Base-by-base conservation (phyloP, 345 rosid genomes). In the Eucalyptus grandis region DNA sequence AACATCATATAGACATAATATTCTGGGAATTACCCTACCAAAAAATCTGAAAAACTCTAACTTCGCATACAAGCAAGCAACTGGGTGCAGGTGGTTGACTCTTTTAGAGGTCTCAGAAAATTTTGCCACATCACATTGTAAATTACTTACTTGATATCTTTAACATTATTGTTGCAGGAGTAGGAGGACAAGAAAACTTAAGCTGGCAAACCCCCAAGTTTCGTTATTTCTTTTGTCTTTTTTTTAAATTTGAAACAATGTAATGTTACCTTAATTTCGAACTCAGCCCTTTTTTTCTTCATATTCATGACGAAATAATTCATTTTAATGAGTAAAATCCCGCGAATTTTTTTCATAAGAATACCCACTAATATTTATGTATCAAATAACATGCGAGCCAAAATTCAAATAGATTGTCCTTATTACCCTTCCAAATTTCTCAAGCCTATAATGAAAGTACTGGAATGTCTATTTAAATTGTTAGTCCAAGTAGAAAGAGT, bases 341-440 rank as follows among this genome's bases (percentile, higher is more conserved):
- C 4, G 2, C 1, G 0, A 67, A 5, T 3, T 10, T 34, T 53
- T 17, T 72, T 30, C 17, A 0, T n/a, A 30, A 30, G 72, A 65
- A 1, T 65, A 72, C 26, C 13, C 22, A 1, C 46, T 10, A 17
- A 34, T 69, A 53, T 22, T 37, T 72, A 10, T 5, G 26, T 72
- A 72, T 2, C 26, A 17, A 72, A 37, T 17, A 37, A 34, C 46
- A 37, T 37, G 44, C 14, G 2, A 72, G 46, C 44, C 26, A 0
- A 67, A 72, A 72, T 72, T 34, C 44, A 72, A 72, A 34, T 17
- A 72, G 24, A 17, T 72, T 37, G 44, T 72, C 27, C 44, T 34
- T 34, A 72, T 37, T 0, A 72, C 40, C 82, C 5, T 17, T 72
- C 46, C 46, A 34, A 72, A 72, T 19, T 72, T 4, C 22, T 67